Evolutionary conservation across 805 yeast genomes (phyloP), one percentile per base, ranked within the genome.

Genomic region (Suhomyces kilbournensis): DNA sequence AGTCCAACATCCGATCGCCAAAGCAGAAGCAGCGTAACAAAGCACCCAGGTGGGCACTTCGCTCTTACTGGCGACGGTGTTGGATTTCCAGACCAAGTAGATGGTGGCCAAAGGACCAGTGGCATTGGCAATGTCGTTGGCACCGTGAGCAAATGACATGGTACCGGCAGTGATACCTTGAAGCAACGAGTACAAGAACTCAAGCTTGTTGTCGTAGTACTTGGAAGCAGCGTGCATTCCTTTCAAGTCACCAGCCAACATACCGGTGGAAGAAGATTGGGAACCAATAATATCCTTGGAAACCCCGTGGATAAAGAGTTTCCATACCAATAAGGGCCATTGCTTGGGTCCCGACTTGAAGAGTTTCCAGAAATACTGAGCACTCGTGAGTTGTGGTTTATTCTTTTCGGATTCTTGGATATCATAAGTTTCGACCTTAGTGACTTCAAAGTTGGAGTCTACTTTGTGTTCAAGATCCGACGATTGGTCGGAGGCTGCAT

Each of bases 71-170:
- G 68, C 64, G 47, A 75, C 71, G 3, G 70, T 63, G 59, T 83
- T 81, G 34, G 81, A 68, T 20, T 66, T 66, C 90, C 91, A 86
- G 23, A 83, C 74, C 43, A 75, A 68, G 65, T 83, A 86, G 20
- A 86, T 79, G 12, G 90, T 78, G 44, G 90, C 72, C 59, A 85
- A 74, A 32, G 93, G 92, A 58, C 90, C 92, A 30, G 88, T 80
- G 38, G 93, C 91, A 60, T 86, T 86, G 47, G 90, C 79, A 56
- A 87, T 85, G 70, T 86, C 93, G 63, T 86, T 86, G 39, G 93
- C 85, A 52, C 93, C 93, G 63, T 86, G 93, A 6, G 92, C 89
- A 67, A 87, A 85, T 1, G 92, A 86, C 86, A 86, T 85, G 48
- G 90, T 86, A 59, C 84, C 79, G 14, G 93, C 92, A 42, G 92